A percentile compares a stretch with the other conserved stretches of the same genome.
These are phyloP conservation scores for Kwoniella sp. DNA, from an alignment of 768 basidiomycete genomes.

Conservation along the genomic window DNA sequence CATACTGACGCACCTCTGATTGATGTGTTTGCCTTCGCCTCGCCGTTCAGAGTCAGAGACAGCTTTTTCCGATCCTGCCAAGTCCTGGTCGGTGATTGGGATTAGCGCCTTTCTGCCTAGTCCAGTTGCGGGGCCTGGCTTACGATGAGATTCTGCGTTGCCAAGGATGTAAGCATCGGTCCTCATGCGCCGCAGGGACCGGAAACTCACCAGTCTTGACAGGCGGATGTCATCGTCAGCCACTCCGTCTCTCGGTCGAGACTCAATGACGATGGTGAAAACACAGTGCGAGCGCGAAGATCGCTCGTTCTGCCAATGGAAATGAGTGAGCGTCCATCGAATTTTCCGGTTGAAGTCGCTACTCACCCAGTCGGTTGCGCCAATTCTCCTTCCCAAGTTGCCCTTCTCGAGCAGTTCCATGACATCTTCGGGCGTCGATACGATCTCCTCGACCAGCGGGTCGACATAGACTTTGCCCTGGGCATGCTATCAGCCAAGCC, in stretches of 20 bases:
- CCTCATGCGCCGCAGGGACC: background rate
- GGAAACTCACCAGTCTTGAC: constrained; percentile 37
- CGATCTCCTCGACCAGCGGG: constrained; percentile 60
- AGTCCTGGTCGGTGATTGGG: constrained; percentile 34
- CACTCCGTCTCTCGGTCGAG: constrained; percentile 37
- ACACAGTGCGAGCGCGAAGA: constrained; percentile 50
- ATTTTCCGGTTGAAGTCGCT: background rate
- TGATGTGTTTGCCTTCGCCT: constrained; percentile 51
- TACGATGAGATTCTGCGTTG: constrained; percentile 12
- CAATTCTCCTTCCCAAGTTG: constrained; percentile 36
- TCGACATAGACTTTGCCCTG: constrained; percentile 48
- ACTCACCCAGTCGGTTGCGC: constrained; percentile 48
- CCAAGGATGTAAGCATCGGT: background rate
- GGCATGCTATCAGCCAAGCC: background rate
- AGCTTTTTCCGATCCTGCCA: constrained; percentile 51
- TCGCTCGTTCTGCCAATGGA: constrained; percentile 40
- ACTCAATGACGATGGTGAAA: constrained; percentile 49
- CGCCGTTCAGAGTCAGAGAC: constrained; percentile 47
- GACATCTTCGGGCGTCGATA: constrained; percentile 74
- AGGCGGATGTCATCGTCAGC: constrained; percentile 42
- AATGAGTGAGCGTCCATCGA: background rate
- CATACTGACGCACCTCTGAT: constrained; percentile 42
- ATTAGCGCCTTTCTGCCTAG: too few relatives aligned
- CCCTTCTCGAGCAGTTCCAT: constrained; percentile 65
- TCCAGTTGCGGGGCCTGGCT: constrained; percentile 1